A percentile compares a stretch with the other conserved stretches of the same genome.
These are phyloP conservation scores for Thielaviopsis ethacetica DNA, from an alignment of 2,329 filamentous ascomycete species.

Conservation along the genomic window DNA sequence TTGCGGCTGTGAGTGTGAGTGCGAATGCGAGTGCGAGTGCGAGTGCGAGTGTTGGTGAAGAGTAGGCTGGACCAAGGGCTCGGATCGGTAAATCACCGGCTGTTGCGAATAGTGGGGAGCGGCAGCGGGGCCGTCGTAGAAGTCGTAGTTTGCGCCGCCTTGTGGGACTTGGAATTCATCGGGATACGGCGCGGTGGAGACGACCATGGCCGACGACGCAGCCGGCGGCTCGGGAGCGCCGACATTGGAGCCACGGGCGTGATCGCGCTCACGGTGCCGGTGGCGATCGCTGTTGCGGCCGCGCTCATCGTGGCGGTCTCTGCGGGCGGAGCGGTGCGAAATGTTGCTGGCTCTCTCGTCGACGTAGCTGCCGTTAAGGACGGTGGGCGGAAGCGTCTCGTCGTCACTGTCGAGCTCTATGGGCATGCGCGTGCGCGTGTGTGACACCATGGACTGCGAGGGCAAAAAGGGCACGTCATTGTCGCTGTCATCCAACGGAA, in stretches of 20 bases:
- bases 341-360: constrained; percentile 5
- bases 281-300: not conserved
- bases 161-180: constrained; percentile 4
- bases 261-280: constrained; percentile 16
- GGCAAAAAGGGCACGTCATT: constrained; percentile 6
- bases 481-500: constrained; percentile 10
- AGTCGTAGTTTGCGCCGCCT: constrained; percentile 5
- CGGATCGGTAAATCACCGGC: not conserved
- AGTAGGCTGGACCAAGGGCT: not conserved
- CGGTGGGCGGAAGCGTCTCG: constrained; percentile 4
- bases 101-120: not conserved
- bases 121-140: not conserved
- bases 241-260: constrained; percentile 4
- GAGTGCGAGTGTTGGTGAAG: not conserved
- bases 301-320: not conserved
- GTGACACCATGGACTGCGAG: constrained; percentile 8
- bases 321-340: not conserved
- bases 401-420: constrained; percentile 10
- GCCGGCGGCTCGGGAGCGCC: not conserved
- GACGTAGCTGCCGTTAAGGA: constrained; percentile 6
- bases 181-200: constrained; percentile 4
- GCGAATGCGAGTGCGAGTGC: not conserved
- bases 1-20: not conserved
- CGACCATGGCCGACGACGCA: not conserved
- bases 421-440: constrained; percentile 10